phyloP scores from a whole-genome alignment of 768 basidiomycete genomes.

The Rhodotorula graminis region DNA sequence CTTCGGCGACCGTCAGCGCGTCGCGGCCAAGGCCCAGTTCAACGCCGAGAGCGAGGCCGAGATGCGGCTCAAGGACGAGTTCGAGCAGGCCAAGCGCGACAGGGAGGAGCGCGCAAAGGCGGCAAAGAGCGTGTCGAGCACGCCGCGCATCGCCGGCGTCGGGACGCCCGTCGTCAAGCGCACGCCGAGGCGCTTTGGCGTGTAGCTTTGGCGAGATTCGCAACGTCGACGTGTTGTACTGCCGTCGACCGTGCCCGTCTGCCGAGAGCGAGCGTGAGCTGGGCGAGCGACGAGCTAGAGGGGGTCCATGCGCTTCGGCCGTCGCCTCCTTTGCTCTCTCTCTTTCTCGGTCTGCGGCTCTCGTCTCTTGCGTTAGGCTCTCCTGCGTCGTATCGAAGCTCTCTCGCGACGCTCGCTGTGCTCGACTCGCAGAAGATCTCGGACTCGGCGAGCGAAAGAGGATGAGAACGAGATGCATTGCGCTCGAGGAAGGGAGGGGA shows the following conservation, averaged over 20 bases:
- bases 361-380: no score
- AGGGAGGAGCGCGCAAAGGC: constrained; percentile 35
- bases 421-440: no score
- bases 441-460: no score
- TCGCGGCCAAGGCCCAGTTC: constrained; percentile 48
- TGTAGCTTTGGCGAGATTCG: neutral
- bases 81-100: constrained; percentile 36
- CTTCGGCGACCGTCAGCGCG: constrained; percentile 69
- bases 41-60: constrained; percentile 35
- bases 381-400: no score
- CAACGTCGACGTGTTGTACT: neutral
- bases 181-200: constrained; percentile 35
- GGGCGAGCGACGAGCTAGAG: no score
- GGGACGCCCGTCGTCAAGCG: constrained; percentile 32
- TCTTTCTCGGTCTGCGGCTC: no score
- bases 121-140: constrained; percentile 36
- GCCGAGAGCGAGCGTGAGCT: no score
- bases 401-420: no score
- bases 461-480: neutral
- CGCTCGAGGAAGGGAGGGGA: no score
- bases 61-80: constrained; percentile 38
- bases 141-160: constrained; percentile 39
- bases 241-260: no score
- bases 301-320: no score
- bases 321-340: no score